Percentiles rank a stretch among this genome's conserved stretches.
Conservation (phyloP, 257 asterid genomes). For the Petunia axillaris region DNA sequence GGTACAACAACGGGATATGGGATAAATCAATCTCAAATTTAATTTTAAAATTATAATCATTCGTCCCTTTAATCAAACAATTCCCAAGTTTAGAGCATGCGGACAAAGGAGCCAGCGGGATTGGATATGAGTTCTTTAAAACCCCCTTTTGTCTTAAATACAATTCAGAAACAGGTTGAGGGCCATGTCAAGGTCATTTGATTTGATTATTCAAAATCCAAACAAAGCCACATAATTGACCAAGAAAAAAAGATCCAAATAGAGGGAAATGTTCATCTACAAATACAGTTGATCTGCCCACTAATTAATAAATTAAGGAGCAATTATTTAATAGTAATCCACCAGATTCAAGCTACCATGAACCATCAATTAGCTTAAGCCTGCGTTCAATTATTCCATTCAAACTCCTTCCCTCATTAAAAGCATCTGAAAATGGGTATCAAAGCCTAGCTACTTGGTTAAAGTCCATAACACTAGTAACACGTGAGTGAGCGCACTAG, state of each 20-base stretch:
- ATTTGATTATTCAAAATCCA: conserved; percentile 8
- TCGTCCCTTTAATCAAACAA: too few relatives aligned
- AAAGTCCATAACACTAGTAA: not conserved
- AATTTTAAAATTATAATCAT: too few relatives aligned
- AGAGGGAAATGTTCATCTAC: not conserved
- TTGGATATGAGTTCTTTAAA: not conserved
- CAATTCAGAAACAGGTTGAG: not conserved
- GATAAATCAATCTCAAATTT: too few relatives aligned
- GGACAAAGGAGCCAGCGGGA: not conserved
- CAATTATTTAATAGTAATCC: not conserved
- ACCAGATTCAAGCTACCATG: not conserved
- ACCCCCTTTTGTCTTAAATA: not conserved
- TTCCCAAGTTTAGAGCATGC: not conserved
- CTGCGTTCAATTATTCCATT: conserved; percentile 8
- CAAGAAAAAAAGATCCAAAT: not conserved
- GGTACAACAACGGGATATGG: too few relatives aligned
- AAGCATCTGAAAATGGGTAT: not conserved
- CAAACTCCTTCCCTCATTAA: not conserved
- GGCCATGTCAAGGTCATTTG: not conserved
- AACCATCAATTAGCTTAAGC: not conserved
- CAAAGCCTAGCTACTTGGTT: not conserved
- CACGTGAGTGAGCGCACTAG: not conserved
- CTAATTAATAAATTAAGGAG: not conserved
- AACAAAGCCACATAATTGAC: not conserved
- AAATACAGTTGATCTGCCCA: not conserved